phyloP scores from a whole-genome alignment of 2,329 filamentous ascomycete genomes.

The Exophiala sp. region DNA sequence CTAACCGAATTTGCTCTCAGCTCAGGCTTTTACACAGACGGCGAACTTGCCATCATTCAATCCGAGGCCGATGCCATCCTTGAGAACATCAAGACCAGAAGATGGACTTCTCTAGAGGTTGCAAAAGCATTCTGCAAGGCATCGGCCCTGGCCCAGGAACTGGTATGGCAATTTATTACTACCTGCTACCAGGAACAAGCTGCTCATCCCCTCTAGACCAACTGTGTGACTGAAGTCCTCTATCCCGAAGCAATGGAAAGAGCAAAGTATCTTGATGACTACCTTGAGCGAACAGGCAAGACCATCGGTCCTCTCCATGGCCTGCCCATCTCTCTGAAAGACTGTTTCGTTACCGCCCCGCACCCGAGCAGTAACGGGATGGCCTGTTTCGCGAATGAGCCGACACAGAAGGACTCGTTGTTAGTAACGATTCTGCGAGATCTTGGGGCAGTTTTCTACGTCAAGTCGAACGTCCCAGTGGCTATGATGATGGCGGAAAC shows the following conservation, averaged over 20 bases:
- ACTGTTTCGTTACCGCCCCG: slow-evolving; percentile 26
- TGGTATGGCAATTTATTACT: slow-evolving; percentile 37
- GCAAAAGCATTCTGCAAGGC: slow-evolving; percentile 52
- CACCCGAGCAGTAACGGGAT: slow-evolving; percentile 36
- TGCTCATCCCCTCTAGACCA: slow-evolving; percentile 41
- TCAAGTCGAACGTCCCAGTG: slow-evolving; percentile 50
- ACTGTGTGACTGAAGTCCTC: slow-evolving; percentile 55
- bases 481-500: slow-evolving; percentile 44
- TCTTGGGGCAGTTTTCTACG: slow-evolving; percentile 46
- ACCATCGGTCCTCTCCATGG: slow-evolving; percentile 61
- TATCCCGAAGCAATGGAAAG: slow-evolving; percentile 49
- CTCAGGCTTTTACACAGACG: slow-evolving; percentile 55
- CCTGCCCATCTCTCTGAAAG: slow-evolving; percentile 54
- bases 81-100: slow-evolving; percentile 32
- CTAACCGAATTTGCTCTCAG: slow-evolving; percentile 27
- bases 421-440: slow-evolving; percentile 37
- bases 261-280: slow-evolving; percentile 49
- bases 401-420: slow-evolving; percentile 29
- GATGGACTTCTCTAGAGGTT: slow-evolving; percentile 50
- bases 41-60: slow-evolving; percentile 49
- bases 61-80: slow-evolving; percentile 34
- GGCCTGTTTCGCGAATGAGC: slow-evolving; percentile 35
- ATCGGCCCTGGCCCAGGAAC: slow-evolving; percentile 31
- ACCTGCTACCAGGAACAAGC: not conserved
- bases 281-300: slow-evolving; percentile 42